Percentiles rank a stretch among this genome's conserved stretches.
Evolutionary conservation across 139 green algal genomes (phyloP).

Genomic region (Yamagishiella unicocca): DNA sequence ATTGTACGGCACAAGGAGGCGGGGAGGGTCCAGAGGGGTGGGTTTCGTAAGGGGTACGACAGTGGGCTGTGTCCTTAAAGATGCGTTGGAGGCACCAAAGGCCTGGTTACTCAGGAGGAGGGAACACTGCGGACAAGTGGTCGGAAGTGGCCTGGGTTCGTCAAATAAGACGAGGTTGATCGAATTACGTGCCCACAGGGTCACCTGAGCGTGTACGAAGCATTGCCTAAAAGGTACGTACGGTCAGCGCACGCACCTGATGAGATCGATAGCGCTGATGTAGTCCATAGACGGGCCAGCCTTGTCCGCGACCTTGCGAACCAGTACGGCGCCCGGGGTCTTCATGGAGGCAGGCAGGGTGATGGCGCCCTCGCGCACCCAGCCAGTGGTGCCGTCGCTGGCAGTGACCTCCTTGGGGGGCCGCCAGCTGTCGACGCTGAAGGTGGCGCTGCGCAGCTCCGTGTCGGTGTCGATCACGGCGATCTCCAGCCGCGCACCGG

Average conservation of each 20-base stretch:
- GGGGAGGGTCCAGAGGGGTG: too few species aligned
- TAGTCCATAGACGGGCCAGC: slow-evolving; percentile 8
- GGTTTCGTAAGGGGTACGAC: too few species aligned
- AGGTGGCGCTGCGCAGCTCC: neutral
- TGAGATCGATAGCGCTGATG: slow-evolving; percentile 21
- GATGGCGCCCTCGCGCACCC: slow-evolving; percentile 17
- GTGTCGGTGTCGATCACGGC: neutral
- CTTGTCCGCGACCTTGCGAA: slow-evolving; percentile 7
- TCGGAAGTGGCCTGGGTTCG: too few species aligned
- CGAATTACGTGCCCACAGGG: too few species aligned
- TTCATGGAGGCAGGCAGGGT: slow-evolving; percentile 1
- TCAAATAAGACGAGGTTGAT: too few species aligned
- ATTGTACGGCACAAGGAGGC: too few species aligned
- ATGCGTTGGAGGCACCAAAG: too few species aligned
- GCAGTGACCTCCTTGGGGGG: neutral
- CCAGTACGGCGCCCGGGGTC: slow-evolving; percentile 12
- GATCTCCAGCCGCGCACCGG: neutral
- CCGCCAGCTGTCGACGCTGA: neutral
- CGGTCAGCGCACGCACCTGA: slow-evolving; percentile 45
- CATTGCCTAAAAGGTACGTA: too few species aligned
- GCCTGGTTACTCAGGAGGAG: too few species aligned
- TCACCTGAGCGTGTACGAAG: too few species aligned
- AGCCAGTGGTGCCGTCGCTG: neutral
- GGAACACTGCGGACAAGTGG: too few species aligned
- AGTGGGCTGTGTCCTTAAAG: too few species aligned